phyloP scores from a whole-genome alignment of 2,329 filamentous ascomycete species.

The Microthyrium microscopicum region DNA sequence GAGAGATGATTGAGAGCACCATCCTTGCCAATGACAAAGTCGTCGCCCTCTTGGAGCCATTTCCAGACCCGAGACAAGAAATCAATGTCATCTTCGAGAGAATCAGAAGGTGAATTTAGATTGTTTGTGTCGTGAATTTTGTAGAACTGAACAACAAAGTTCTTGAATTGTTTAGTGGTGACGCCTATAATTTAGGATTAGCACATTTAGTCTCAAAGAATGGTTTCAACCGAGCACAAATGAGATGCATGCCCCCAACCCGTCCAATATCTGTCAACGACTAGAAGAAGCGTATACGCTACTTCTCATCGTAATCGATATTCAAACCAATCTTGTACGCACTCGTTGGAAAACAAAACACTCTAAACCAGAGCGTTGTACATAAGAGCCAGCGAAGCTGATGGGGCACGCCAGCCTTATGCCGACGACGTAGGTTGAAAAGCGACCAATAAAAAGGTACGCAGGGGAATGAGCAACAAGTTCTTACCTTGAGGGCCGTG shows the following conservation, averaged over 20 bases:
- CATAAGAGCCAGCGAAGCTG: too few species aligned
- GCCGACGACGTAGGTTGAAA: too few species aligned
- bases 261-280: slow-evolving; percentile 11
- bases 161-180: slow-evolving; percentile 22
- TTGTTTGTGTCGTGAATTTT: slow-evolving; percentile 6
- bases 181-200: slow-evolving; percentile 20
- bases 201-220: too few species aligned
- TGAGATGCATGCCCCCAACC: slow-evolving; percentile 4
- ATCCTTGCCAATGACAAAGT: neutral
- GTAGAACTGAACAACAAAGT: slow-evolving; percentile 22
- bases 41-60: neutral
- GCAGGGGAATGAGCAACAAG: too few species aligned
- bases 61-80: too few species aligned
- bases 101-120: neutral
- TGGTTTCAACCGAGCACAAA: slow-evolving; percentile 2
- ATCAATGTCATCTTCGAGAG: neutral
- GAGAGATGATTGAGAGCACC: neutral
- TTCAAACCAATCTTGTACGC: neutral
- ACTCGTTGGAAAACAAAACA: neutral
- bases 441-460: too few species aligned
- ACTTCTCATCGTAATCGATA: neutral
- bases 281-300: slow-evolving; percentile 6
- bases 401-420: too few species aligned
- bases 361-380: too few species aligned
- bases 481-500: too few species aligned